A percentile compares a stretch with the other conserved stretches of the same genome.
These are phyloP conservation scores for Colletotrichum tropicicola DNA, from an alignment of 2,329 filamentous ascomycete species.

Conservation along the genomic window DNA sequence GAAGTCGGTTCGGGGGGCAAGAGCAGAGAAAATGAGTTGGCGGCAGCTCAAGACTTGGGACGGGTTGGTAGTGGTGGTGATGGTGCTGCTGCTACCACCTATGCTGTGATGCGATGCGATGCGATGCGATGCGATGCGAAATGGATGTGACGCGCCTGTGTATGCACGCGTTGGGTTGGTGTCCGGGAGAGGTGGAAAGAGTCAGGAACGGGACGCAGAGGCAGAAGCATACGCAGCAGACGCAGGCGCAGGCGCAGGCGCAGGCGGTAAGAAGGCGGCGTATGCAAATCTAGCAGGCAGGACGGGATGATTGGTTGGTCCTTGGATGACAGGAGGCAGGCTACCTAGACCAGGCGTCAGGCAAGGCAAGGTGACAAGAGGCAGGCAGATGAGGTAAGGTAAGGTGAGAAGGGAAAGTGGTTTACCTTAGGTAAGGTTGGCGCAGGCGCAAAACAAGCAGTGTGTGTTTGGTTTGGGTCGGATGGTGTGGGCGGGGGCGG, in stretches of 20 bases:
- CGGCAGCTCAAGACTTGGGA: neutral
- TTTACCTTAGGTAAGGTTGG: neutral
- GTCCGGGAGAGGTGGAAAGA: neutral
- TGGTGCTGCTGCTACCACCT: neutral
- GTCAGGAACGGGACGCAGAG: neutral
- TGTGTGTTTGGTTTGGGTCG: neutral
- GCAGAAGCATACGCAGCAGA: neutral
- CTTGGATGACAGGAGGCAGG: neutral
- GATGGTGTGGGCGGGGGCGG: neutral
- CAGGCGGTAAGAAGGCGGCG: neutral
- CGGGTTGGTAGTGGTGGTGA: neutral
- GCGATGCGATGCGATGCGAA: conserved; percentile 10
- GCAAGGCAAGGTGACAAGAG: too few relatives aligned
- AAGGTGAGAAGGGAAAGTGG: neutral
- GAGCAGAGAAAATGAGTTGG: neutral
- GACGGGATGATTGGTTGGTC: too few relatives aligned
- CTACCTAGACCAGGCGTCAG: neutral
- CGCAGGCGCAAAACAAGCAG: neutral
- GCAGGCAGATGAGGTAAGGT: neutral
- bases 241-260: neutral
- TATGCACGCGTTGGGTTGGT: conserved; percentile 13
- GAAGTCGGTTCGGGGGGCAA: neutral
- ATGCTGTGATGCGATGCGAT: neutral
- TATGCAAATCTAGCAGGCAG: neutral
- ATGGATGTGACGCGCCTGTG: conserved; percentile 19